These are phyloP conservation scores for Rhodotorula mucilaginosa DNA, from an alignment of 1,284 basidiomycete species.

Conservation along the genomic window DNA sequence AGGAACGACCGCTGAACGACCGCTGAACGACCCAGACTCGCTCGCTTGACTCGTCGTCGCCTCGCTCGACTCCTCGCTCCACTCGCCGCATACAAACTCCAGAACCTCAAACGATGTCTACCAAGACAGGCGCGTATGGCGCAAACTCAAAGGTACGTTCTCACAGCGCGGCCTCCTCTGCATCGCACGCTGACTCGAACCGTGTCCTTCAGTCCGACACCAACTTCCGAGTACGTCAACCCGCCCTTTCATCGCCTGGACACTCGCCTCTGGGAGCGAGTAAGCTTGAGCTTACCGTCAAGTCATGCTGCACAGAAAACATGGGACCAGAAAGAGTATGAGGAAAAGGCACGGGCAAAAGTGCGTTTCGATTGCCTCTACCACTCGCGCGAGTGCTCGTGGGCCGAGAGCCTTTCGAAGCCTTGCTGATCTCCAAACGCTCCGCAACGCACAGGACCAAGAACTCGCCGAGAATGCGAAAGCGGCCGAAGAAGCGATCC, in stretches of 20 bases:
- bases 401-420: no score
- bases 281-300: not conserved
- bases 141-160: slow-evolving; percentile 31
- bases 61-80: not conserved
- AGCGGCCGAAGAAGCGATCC: slow-evolving; percentile 33
- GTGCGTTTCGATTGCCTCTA: slow-evolving; percentile 14
- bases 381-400: no score
- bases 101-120: no score
- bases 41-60: no score
- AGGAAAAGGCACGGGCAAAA: slow-evolving; percentile 42
- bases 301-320: slow-evolving; percentile 20
- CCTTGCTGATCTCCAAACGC: no score
- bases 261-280: no score
- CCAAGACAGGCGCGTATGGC: slow-evolving; percentile 33
- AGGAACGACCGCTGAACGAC: no score
- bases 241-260: not conserved
- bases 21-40: no score
- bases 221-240: slow-evolving; percentile 25
- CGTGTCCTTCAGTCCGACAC: slow-evolving; percentile 28
- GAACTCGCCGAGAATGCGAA: slow-evolving; percentile 40
- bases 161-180: not conserved
- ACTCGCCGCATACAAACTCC: not conserved
- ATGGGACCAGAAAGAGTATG: slow-evolving; percentile 46
- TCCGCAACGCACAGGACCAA: slow-evolving; percentile 39
- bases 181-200: not conserved